Evolutionary conservation across 2,329 filamentous ascomycete species (phyloP).

Genomic region (Pleomassaria siparia): DNA sequence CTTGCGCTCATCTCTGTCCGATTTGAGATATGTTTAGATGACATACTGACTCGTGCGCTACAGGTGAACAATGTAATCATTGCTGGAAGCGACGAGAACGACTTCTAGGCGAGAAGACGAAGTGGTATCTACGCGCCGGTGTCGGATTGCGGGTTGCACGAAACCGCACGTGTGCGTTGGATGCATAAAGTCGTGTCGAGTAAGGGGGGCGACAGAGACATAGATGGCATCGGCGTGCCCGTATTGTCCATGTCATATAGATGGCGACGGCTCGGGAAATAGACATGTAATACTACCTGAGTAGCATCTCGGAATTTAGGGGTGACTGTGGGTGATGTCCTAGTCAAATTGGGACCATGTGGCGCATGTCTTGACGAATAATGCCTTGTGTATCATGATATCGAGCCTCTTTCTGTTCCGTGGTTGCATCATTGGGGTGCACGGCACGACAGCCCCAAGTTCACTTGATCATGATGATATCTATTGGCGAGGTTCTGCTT

Average conservation of each 20-base stretch:
- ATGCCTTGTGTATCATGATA: no score
- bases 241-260: conserved; percentile 1
- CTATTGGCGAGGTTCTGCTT: no score
- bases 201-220: neutral
- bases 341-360: neutral
- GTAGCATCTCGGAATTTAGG: neutral
- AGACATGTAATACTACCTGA: conserved; percentile 5
- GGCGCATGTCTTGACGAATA: no score
- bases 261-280: neutral
- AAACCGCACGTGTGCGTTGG: neutral
- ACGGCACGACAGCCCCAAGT: no score
- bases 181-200: neutral
- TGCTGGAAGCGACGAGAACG: conserved; percentile 80
- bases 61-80: conserved; percentile 91
- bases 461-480: no score
- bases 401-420: no score
- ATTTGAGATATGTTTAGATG: neutral
- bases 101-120: conserved; percentile 62
- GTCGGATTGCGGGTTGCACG: neutral
- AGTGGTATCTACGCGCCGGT: neutral
- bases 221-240: neutral
- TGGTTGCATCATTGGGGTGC: no score
- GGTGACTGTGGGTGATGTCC: neutral
- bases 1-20: conserved; percentile 1
- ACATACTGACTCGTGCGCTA: conserved; percentile 12